phyloP scores from a whole-genome alignment of 2,329 filamentous ascomycete species.

The Neonectria neomacrospora region DNA sequence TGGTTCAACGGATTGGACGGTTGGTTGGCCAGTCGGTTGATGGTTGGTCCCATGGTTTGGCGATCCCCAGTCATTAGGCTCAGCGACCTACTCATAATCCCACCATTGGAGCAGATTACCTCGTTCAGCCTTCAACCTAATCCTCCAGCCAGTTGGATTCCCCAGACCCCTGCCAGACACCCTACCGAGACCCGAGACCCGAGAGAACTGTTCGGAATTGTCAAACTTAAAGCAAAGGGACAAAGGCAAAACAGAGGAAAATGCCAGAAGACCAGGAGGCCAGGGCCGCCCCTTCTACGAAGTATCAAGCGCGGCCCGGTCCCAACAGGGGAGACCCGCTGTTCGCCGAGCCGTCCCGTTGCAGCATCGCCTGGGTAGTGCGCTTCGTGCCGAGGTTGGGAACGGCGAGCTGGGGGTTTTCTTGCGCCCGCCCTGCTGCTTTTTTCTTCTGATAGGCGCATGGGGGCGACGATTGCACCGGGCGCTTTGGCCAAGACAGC shows the following conservation, averaged over 20 bases:
- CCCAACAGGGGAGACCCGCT: slow-evolving; percentile 25
- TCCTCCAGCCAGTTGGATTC: background rate
- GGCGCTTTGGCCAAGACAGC: background rate
- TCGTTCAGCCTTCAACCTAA: background rate
- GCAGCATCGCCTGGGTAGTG: slow-evolving; percentile 18
- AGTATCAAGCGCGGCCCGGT: slow-evolving; percentile 27
- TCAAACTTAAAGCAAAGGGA: background rate
- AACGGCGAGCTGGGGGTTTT: slow-evolving; percentile 14
- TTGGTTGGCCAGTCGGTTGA: slow-evolving; percentile 12
- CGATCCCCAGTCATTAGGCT: slow-evolving; percentile 25
- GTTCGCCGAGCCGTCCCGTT: slow-evolving; percentile 28
- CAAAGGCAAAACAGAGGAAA: slow-evolving; percentile 27
- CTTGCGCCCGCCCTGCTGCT: background rate
- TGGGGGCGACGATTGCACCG: background rate
- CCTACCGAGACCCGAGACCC: slow-evolving; percentile 8
- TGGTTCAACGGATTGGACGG: slow-evolving; percentile 24
- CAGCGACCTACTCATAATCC: slow-evolving; percentile 3
- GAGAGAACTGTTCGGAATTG: slow-evolving; percentile 17
- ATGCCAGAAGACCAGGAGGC: background rate
- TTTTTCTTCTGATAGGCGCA: slow-evolving; percentile 9
- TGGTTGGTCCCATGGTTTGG: slow-evolving; percentile 25
- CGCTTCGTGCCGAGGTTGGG: slow-evolving; percentile 26
- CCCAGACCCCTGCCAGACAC: background rate
- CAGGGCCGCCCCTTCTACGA: slow-evolving; percentile 7
- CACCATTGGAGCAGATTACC: slow-evolving; percentile 13